Evolutionary conservation across 768 basidiomycete species (phyloP).

Genomic region (Udeniomyces megalosporus): DNA sequence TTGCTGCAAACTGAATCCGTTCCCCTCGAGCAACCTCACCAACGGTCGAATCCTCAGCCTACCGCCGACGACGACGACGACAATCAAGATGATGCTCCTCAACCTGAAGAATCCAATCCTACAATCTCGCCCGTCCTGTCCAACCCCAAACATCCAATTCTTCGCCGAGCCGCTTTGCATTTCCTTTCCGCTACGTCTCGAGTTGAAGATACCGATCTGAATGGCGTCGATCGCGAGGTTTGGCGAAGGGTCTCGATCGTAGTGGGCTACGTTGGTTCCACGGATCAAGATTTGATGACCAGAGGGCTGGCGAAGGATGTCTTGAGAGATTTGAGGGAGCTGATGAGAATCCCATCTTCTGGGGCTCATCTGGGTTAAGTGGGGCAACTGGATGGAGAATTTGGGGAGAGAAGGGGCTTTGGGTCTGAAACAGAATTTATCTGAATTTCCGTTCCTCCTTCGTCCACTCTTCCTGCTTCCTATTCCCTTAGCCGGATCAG

Average conservation of each 20-base stretch:
- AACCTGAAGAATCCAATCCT: conserved; percentile 4
- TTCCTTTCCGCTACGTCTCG: conserved; percentile 56
- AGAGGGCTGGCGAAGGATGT: conserved; percentile 63
- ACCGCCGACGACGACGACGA: neutral
- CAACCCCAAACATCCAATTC: conserved; percentile 53
- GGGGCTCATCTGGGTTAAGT: neutral
- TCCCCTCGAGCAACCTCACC: neutral
- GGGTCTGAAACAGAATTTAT: too few species aligned
- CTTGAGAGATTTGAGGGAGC: neutral
- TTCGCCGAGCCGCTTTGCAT: conserved; percentile 74
- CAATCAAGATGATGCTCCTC: neutral
- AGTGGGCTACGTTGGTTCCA: conserved; percentile 49
- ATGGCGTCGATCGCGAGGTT: conserved; percentile 20
- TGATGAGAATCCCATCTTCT: neutral
- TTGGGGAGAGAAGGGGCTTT: neutral
- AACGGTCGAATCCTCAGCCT: neutral
- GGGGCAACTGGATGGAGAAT: neutral
- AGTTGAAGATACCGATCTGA: conserved; percentile 33
- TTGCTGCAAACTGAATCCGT: conserved; percentile 39
- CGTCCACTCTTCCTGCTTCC: too few species aligned
- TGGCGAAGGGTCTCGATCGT: conserved; percentile 43
- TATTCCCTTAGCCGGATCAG: too few species aligned
- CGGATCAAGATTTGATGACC: conserved; percentile 56
- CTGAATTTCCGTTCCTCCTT: too few species aligned
- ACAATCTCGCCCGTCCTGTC: conserved; percentile 27